Evolutionary conservation across 129 eudicot genomes (phyloP), one percentile per base, ranked within the genome.

Genomic region (Lactuca sativa): DNA sequence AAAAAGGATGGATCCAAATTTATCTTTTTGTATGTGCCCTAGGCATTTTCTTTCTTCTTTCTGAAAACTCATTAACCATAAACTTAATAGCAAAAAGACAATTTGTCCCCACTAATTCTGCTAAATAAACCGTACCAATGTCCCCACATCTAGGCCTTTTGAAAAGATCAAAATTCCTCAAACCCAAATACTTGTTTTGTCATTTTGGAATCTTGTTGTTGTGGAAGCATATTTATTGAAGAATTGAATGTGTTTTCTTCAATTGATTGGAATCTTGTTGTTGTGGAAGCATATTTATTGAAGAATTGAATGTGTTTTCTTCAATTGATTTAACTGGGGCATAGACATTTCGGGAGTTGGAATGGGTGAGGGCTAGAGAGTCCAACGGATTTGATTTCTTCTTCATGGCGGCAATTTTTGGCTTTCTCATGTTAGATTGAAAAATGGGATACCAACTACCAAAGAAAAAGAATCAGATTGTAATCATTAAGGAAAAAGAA

Each of bases 1-100:
- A 88, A 86, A 91, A 91, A 36, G 97, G 97, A 77, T 91, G n/a
- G 97, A 74, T 91, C 97, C 83, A 78, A 75, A 91, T 91, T 43
- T 91, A 90, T 70, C 90, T 82, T 70, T 91, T 96, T 21, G 93
- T 88, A 74, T 88, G 92, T 6, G 97, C 97, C 79, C 97, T 72
- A 0, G 87, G 62, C 85, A 86, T 83, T 83, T 91, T 91, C 66
- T 86, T 88, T 75, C 93, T 78, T 78, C 82, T 88, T 12, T 77
- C 96, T 79, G 88, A 66, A 57, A 85, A 91, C 74, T 91, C 97
- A 30, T 85, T 91, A 73, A 88, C 97, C 96, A 88, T 91, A 43
- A 88, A 93, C 76, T 91, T 91, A 36, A 91, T 88, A 4, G 97
- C 97, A 78, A 82, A 91, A 16, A 66, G 78, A 76, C 92, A 86